phyloP scores from a whole-genome alignment of 1,284 basidiomycete genomes.

The Cutaneotrichosporon cutaneum region DNA sequence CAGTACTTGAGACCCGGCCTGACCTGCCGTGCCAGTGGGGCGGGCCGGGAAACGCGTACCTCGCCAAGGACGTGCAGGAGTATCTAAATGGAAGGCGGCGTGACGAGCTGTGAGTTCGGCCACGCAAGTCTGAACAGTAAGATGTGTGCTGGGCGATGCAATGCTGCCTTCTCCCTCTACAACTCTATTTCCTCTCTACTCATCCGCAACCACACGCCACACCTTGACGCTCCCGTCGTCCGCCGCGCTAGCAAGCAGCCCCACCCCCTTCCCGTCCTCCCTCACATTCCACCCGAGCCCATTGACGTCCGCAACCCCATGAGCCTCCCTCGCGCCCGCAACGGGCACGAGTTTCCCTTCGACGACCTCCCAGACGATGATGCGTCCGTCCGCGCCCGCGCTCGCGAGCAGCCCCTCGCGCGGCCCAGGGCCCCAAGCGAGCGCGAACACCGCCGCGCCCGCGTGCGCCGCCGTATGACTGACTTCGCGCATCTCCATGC shows the following conservation, averaged over 20 bases:
- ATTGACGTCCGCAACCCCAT: slow-evolving; percentile 59
- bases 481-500: slow-evolving; percentile 28
- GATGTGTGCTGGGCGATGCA: neutral
- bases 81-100: neutral
- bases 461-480: slow-evolving; percentile 44
- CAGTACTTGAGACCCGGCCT: slow-evolving; percentile 40
- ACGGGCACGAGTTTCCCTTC: slow-evolving; percentile 27
- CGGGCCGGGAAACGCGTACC: slow-evolving; percentile 17
- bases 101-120: slow-evolving; percentile 24
- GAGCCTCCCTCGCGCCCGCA: slow-evolving; percentile 41
- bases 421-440: slow-evolving; percentile 16
- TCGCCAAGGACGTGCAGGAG: slow-evolving; percentile 18
- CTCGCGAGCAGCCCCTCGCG: slow-evolving; percentile 57
- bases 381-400: slow-evolving; percentile 59
- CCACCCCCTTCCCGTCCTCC: slow-evolving; percentile 35
- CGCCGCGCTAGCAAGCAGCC: slow-evolving; percentile 58
- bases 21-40: slow-evolving; percentile 43
- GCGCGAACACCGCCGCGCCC: slow-evolving; percentile 40
- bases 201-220: slow-evolving; percentile 50
- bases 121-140: neutral
- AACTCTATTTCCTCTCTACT: neutral
- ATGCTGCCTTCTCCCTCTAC: neutral
- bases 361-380: slow-evolving; percentile 57
- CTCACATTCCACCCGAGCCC: slow-evolving; percentile 56
- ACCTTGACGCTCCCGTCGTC: slow-evolving; percentile 60